Conservation (phyloP, 1,284 basidiomycete genomes). For the Ustilago curta region DNA sequence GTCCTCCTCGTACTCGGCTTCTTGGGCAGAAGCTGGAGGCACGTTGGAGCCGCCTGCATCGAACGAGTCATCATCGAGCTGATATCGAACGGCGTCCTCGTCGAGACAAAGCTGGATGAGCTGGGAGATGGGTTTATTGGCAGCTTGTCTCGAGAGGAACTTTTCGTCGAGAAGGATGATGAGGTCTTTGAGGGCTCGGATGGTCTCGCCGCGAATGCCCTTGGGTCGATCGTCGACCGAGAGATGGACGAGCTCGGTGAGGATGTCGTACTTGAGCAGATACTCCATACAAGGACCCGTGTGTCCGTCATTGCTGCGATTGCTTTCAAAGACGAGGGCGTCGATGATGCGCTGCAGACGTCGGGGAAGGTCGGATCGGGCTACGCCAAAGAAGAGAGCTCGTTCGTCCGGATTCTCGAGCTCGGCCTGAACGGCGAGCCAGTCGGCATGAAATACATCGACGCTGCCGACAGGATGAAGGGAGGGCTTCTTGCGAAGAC, state of each 20-base stretch:
- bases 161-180: slow-evolving; percentile 66
- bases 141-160: slow-evolving; percentile 64
- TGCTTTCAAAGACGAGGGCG: slow-evolving; percentile 85
- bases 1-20: slow-evolving; percentile 43
- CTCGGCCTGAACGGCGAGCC: slow-evolving; percentile 42
- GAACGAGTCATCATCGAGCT: slow-evolving; percentile 76
- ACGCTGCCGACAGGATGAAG: slow-evolving; percentile 44
- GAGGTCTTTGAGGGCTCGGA: slow-evolving; percentile 64
- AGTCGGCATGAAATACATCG: slow-evolving; percentile 49
- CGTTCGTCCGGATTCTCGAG: slow-evolving; percentile 83
- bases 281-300: slow-evolving; percentile 86
- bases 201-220: slow-evolving; percentile 63
- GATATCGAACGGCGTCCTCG: slow-evolving; percentile 86
- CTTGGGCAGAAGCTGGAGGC: slow-evolving; percentile 5
- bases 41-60: slow-evolving; percentile 8
- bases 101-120: slow-evolving; percentile 88
- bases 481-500: slow-evolving; percentile 43
- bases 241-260: slow-evolving; percentile 62
- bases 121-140: slow-evolving; percentile 84
- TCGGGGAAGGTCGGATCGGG: slow-evolving; percentile 81
- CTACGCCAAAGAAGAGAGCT: slow-evolving; percentile 82
- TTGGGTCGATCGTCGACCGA: slow-evolving; percentile 60
- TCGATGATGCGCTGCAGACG: slow-evolving; percentile 86
- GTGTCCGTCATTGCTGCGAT: slow-evolving; percentile 80
- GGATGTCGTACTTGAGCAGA: slow-evolving; percentile 80